These are phyloP conservation scores for Polyporus arcularius DNA, from an alignment of 768 basidiomycete genomes.

Conservation along the genomic window DNA sequence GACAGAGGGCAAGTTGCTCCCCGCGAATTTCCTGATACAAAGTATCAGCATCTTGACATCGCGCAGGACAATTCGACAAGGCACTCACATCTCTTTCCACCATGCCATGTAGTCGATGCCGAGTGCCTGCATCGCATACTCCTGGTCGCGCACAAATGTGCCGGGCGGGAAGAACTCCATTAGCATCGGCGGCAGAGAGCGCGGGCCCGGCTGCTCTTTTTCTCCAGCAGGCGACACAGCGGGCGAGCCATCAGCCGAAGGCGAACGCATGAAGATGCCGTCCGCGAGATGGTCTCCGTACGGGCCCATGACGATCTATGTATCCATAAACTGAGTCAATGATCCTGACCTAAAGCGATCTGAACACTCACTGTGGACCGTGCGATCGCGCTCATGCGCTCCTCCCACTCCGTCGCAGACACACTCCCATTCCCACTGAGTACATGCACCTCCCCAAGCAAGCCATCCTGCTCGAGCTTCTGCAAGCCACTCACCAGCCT, in stretches of 20 bases:
- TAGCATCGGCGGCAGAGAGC: slow-evolving; percentile 47
- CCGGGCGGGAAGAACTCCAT: slow-evolving; percentile 77
- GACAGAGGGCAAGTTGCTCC: slow-evolving; percentile 36
- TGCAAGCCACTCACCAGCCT: slow-evolving; percentile 59
- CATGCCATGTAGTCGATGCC: slow-evolving; percentile 62
- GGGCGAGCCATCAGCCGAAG: slow-evolving; percentile 30
- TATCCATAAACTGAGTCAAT: slow-evolving; percentile 9
- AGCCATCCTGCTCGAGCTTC: slow-evolving; percentile 46
- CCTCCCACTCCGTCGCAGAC: slow-evolving; percentile 51
- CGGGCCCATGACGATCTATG: slow-evolving; percentile 61
- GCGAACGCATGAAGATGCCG: slow-evolving; percentile 66
- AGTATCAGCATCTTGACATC: too few species aligned
- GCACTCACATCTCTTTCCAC: slow-evolving; percentile 42
- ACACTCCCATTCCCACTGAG: slow-evolving; percentile 44
- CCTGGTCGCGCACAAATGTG: slow-evolving; percentile 64
- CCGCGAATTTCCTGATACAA: slow-evolving; percentile 37
- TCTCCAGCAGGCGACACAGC: slow-evolving; percentile 5
- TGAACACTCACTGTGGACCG: slow-evolving; percentile 61
- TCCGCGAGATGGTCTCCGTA: slow-evolving; percentile 66
- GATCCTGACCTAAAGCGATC: background rate
- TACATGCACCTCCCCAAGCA: slow-evolving; percentile 53
- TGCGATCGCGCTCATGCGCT: slow-evolving; percentile 63
- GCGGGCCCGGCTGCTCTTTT: background rate
- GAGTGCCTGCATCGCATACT: slow-evolving; percentile 54
- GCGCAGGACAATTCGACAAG: too few species aligned